Percentiles rank a stretch among this genome's conserved stretches.
Evolutionary conservation across 805 yeast genomes (phyloP).

Genomic region (Cyberlindnera americana): DNA sequence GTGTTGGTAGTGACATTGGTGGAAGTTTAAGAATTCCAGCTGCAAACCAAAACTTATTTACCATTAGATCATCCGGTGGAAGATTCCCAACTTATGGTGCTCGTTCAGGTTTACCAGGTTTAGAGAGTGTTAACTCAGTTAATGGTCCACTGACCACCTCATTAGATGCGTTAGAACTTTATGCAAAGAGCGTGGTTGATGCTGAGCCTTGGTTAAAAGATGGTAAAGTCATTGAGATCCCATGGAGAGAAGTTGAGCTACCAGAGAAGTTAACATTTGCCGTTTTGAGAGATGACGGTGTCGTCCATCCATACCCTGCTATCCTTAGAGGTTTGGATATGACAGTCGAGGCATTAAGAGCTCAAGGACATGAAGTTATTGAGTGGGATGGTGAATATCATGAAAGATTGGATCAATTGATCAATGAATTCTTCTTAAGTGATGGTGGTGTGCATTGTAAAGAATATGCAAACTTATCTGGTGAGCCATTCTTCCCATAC

Average conservation of each 20-base stretch:
- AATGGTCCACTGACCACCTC: slow-evolving; percentile 46
- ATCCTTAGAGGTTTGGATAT: slow-evolving; percentile 41
- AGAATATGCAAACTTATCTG: slow-evolving; percentile 34
- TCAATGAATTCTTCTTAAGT: slow-evolving; percentile 33
- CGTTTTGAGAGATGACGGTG: slow-evolving; percentile 39
- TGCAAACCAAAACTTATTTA: slow-evolving; percentile 38
- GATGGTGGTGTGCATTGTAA: slow-evolving; percentile 40
- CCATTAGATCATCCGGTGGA: slow-evolving; percentile 44
- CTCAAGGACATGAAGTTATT: slow-evolving; percentile 49
- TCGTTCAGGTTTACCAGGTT: slow-evolving; percentile 23
- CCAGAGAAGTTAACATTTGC: slow-evolving; percentile 41
- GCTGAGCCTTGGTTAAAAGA: slow-evolving; percentile 42
- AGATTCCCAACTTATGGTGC: slow-evolving; percentile 35
- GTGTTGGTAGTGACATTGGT: slow-evolving; percentile 55
- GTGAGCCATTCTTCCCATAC: slow-evolving; percentile 43
- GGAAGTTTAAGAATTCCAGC: slow-evolving; percentile 51
- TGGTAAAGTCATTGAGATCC: slow-evolving; percentile 37
- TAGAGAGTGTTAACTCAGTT: slow-evolving; percentile 37
- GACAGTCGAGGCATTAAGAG: slow-evolving; percentile 29
- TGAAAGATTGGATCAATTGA: slow-evolving; percentile 31
- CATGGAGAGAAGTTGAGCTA: slow-evolving; percentile 37
- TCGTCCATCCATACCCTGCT: slow-evolving; percentile 47
- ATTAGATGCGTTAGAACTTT: slow-evolving; percentile 36
- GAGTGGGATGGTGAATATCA: slow-evolving; percentile 44
- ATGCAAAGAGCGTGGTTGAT: slow-evolving; percentile 29